phyloP scores from a whole-genome alignment of 345 rosid species.

The Populus tremula region DNA sequence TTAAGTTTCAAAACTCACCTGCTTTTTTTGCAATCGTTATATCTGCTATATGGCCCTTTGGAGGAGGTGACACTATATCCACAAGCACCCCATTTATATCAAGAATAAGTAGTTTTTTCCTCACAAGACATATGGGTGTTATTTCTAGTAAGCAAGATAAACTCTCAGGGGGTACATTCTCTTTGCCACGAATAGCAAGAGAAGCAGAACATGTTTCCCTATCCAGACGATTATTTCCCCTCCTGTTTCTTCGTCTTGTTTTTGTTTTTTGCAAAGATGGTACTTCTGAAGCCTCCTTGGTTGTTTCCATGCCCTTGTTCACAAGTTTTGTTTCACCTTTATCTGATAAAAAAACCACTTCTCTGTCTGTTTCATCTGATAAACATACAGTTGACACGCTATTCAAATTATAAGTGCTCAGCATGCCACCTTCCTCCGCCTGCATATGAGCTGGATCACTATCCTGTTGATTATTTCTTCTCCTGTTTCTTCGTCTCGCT shows the following conservation, averaged over 20 bases:
- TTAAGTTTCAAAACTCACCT: constrained; percentile 38
- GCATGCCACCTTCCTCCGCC: constrained; percentile 16
- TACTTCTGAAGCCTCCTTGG: too few relatives aligned
- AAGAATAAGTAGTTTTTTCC: constrained; percentile 69
- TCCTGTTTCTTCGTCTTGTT: too few relatives aligned
- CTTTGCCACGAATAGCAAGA: constrained; percentile 8
- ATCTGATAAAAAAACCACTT: too few relatives aligned
- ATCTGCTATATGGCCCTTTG: constrained; percentile 45
- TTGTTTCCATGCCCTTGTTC: too few relatives aligned
- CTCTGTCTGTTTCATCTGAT: too few relatives aligned
- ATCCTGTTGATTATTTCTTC: not conserved
- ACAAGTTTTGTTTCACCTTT: too few relatives aligned
- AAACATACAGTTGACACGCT: too few relatives aligned
- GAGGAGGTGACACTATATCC: constrained; percentile 49
- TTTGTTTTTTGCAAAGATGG: too few relatives aligned
- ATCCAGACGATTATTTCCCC: too few relatives aligned
- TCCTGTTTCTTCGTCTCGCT: constrained; percentile 2
- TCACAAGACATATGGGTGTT: constrained; percentile 6
- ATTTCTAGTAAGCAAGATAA: not conserved
- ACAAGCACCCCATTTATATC: constrained; percentile 89
- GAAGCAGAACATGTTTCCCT: not conserved
- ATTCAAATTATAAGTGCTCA: too few relatives aligned
- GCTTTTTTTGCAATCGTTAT: constrained; percentile 46
- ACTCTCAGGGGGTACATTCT: constrained; percentile 1
- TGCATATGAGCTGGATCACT: constrained; percentile 17